Conservation (phyloP, 768 basidiomycete species). For the Suillus plorans region DNA sequence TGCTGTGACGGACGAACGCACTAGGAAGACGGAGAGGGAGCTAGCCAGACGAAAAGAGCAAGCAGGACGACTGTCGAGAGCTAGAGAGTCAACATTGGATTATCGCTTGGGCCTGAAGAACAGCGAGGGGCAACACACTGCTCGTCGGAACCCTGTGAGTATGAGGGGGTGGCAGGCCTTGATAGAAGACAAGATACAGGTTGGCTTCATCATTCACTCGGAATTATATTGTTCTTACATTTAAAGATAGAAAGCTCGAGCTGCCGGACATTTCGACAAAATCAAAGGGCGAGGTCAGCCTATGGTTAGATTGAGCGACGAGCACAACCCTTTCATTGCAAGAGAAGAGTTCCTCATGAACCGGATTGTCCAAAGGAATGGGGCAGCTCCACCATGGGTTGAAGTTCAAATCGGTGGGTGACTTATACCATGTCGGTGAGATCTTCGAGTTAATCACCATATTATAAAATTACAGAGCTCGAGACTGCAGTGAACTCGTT, state of each 20-base stretch:
- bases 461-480: constrained; percentile 48
- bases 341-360: constrained; percentile 86
- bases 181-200: constrained; percentile 82
- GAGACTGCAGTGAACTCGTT: constrained; percentile 62
- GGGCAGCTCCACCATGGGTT: constrained; percentile 85
- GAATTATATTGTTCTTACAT: not conserved
- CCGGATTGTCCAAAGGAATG: constrained; percentile 77
- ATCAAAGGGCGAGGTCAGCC: constrained; percentile 68
- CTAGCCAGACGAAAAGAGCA: constrained; percentile 49
- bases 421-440: not conserved
- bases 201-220: constrained; percentile 19
- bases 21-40: constrained; percentile 47
- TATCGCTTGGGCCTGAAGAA: constrained; percentile 59
- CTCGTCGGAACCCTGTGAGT: constrained; percentile 53
- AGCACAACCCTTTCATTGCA: constrained; percentile 64
- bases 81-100: constrained; percentile 73
- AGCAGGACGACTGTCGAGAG: constrained; percentile 57
- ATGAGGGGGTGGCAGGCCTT: constrained; percentile 75
- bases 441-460: constrained; percentile 8
- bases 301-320: constrained; percentile 40
- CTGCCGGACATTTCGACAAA: constrained; percentile 68
- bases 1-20: constrained; percentile 36
- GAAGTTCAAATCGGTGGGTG: constrained; percentile 69
- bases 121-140: constrained; percentile 7
- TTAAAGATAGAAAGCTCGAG: constrained; percentile 53